Conservation (phyloP, 805 yeast species). For the Ogataea trehalophila region DNA sequence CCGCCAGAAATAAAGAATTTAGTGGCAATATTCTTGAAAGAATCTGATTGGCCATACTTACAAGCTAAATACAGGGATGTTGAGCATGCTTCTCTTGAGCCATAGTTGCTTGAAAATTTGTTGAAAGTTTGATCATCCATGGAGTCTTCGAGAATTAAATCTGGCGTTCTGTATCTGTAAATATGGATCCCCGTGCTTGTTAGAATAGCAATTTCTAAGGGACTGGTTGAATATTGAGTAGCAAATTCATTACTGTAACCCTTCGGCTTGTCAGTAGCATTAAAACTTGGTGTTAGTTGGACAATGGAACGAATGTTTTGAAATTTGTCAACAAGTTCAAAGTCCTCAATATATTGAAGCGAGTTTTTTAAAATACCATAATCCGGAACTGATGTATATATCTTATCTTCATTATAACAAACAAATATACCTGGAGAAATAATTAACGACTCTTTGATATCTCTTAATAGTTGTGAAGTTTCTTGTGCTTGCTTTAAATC, state of each 20-base stretch:
- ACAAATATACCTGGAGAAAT: slow-evolving; percentile 85
- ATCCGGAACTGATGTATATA: slow-evolving; percentile 75
- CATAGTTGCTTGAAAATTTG: slow-evolving; percentile 72
- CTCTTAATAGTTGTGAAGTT: slow-evolving; percentile 48
- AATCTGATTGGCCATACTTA: slow-evolving; percentile 57
- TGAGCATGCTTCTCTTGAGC: slow-evolving; percentile 85
- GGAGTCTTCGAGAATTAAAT: slow-evolving; percentile 61
- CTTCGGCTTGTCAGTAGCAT: slow-evolving; percentile 67
- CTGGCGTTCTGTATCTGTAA: slow-evolving; percentile 76
- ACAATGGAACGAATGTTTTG: slow-evolving; percentile 62
- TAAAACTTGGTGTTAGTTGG: slow-evolving; percentile 63
- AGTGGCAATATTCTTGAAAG: slow-evolving; percentile 42
- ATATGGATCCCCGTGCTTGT: slow-evolving; percentile 76
- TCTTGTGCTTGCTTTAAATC: slow-evolving; percentile 50
- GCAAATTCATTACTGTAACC: slow-evolving; percentile 87
- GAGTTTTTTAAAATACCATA: slow-evolving; percentile 76
- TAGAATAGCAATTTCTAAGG: slow-evolving; percentile 73
- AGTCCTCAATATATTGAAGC: slow-evolving; percentile 71
- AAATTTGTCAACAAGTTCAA: slow-evolving; percentile 61
- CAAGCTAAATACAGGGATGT: slow-evolving; percentile 82
- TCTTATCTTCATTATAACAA: slow-evolving; percentile 48
- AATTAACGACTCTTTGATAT: slow-evolving; percentile 54
- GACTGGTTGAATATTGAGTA: slow-evolving; percentile 67
- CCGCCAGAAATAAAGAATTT: slow-evolving; percentile 51
- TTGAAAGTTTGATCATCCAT: slow-evolving; percentile 62